Evolutionary conservation across 495 filamentous ascomycete genomes (phyloP), one percentile per base, ranked within the genome.

Genomic region (Chaetomium tenue): DNA sequence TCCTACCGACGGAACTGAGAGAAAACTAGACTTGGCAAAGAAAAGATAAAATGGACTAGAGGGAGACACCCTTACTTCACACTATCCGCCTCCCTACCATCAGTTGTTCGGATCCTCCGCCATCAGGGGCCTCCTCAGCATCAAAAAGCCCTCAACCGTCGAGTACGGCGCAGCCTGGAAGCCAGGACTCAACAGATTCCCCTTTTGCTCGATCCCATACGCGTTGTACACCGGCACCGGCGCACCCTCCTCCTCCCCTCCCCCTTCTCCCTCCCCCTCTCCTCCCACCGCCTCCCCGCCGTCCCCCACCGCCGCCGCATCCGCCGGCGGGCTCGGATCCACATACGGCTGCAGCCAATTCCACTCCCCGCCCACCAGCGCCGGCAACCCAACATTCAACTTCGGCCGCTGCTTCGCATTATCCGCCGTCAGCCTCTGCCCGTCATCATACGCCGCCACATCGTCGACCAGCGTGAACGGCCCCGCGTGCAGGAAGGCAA

Each of bases 101-200:
- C 28, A 30, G 28, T 30, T 30, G 28, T 30, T 30, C 28, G 28
- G 28, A 30, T 56, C 9, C 52, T n/a, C 63, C 9, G 51, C 12
- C 51, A 7, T 23, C 23, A 56, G 44, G 8, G 78, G 66, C 62
- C 59, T 50, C 63, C 64, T 68, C 57, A 83, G 53, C 68, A 80
- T 78, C 72, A 83, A 70, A 67, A 71, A 83, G 4, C 79, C 81
- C 65, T 83, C 80, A 0, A 83, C 46, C 1, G 76, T 68, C 13
- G 71, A 77, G 68, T 82, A 82, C 46, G 79, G 79, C 0, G 63
- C 51, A 4, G 8, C 30, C 51, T 53, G 25, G 4, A 53, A 53
- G 71, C n/a, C 47, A 20, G 47, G 47, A 30, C 28, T 30, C 28
- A 30, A 30, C 28, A 30, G 6, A 30, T 30, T 30, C 28, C 28